Evolutionary conservation across 1,139 yeast species (phyloP), one percentile per base, ranked within the genome.

Genomic region (Meyerozyma sp.): DNA sequence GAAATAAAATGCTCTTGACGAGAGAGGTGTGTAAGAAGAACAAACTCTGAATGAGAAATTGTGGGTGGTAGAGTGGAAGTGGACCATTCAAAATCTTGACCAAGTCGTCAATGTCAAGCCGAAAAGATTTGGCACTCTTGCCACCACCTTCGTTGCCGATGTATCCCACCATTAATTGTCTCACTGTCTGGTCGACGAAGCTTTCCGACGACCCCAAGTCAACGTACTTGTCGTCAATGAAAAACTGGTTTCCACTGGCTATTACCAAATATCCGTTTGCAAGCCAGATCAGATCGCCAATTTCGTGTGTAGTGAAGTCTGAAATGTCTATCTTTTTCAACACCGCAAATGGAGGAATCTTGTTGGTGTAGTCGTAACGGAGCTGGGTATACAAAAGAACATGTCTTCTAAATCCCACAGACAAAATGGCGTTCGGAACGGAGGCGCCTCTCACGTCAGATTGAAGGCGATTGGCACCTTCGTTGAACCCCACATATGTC

Each of bases 211-310:
- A 54, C 1, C 67, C 72, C 38, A 73, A 48, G 41, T 61, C 58
- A 11, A 73, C 63, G 72, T 77, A 66, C 53, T 84, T 82, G 57
- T 89, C 95, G 48, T 86, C 88, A 42, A 90, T 75, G 55, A 86
- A 89, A 41, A 91, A 74, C 59, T 90, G 97, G 59, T 91, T 91
- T 1, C 98, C 97, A 18, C 94, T 75, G 5, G 94, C 97, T 45
- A 88, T 79, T 1, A 88, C 91, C 48, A 90, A 72, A 29, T 81
- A 77, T 1, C 95, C 96, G 52, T 83, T 81, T 44, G 77, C 74
- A 46, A 91, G 67, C 97, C 97, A 91, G 8, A 86, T 73, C 32
- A 94, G 84, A 59, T 91, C 97, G 5, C 96, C 96, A 49, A 91
- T 89, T 18, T 70, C 73, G 60, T 90, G 96, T 0, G 85, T 70